Evolutionary conservation across 2,329 filamentous ascomycete genomes (phyloP).

Genomic region (Penicillium decumbens): DNA sequence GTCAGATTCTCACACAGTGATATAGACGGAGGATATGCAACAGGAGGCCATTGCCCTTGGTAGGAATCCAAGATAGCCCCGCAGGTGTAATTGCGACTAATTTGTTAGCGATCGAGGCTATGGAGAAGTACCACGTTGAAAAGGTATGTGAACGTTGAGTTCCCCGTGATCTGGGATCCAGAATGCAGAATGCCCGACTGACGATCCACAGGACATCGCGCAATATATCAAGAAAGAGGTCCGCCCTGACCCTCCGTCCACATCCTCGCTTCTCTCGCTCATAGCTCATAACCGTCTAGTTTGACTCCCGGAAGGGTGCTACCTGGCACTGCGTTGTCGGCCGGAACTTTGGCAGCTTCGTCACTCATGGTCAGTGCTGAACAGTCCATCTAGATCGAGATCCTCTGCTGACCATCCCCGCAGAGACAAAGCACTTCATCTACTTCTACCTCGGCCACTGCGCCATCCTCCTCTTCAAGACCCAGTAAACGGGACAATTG

Average conservation of each 20-base stretch:
- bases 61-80: slow-evolving; percentile 48
- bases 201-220: slow-evolving; percentile 71
- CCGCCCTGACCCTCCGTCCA: slow-evolving; percentile 27
- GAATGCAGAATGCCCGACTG: slow-evolving; percentile 5
- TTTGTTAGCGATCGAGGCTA: slow-evolving; percentile 61
- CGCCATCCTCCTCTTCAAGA: slow-evolving; percentile 98
- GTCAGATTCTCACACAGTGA: slow-evolving; percentile 14
- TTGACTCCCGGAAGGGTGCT: slow-evolving; percentile 92
- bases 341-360: slow-evolving; percentile 97
- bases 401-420: slow-evolving; percentile 8
- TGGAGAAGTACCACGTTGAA: slow-evolving; percentile 67
- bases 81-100: slow-evolving; percentile 24
- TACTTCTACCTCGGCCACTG: slow-evolving; percentile 99
- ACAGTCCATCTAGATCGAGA: neutral
- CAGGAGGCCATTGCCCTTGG: slow-evolving; percentile 91
- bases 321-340: slow-evolving; percentile 99
- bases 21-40: slow-evolving; percentile 93
- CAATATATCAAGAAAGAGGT: slow-evolving; percentile 95
- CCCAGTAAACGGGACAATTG: slow-evolving; percentile 57
- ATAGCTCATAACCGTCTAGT: slow-evolving; percentile 53
- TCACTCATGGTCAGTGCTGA: slow-evolving; percentile 74
- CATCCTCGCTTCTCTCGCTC: slow-evolving; percentile 15
- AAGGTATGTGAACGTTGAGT: slow-evolving; percentile 49
- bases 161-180: neutral
- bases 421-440: slow-evolving; percentile 99